Evolutionary conservation across 2,329 filamentous ascomycete genomes (phyloP), one percentile per base, ranked within the genome.

Genomic region (Pseudohalonectria lignicola): DNA sequence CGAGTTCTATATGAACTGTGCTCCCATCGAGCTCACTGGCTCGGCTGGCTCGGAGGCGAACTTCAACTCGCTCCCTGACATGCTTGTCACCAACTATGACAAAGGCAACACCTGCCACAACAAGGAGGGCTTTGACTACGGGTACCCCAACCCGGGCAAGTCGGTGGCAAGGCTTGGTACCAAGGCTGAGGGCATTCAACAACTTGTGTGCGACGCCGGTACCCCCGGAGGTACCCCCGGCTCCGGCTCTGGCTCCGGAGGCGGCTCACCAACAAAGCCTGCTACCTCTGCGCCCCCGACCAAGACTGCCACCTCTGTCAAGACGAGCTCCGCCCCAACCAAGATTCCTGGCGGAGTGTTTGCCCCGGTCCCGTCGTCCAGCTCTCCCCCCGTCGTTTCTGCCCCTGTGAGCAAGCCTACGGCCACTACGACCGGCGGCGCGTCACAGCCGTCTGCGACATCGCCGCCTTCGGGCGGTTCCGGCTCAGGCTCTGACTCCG

Each of bases 1-100:
- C 1, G 92, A 96, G 56, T 86, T 94, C 71, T 95, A 96, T 70
- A 94, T 94, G 87, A 93, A 94, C 71, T 98, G 90, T 49, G 86
- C 82, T 0, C 76, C 85, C 0, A 59, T 94, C 34, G 71, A 67
- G 0, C 68, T 96, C 18, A 74, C 74, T 0, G 74, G 74, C 8
- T 37, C 40, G 0, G 61, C 60, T 0, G 72, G 72, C 37, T 57
- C 59, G 31, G 50, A 75, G 40, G 57, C 65, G 2, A 73, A 73
- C 46, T 72, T 80, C 44, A 54, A 74, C 29, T 56, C 61, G 0
- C 79, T 93, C 11, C 86, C 86, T 0, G 65, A 78, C 41, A 81
- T 93, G 75, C 80, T 87, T 39, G 69, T 79, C 1, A 80, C 82
- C 49, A 93, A 92, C 60, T 12, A 7, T 7, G 56, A 52, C 6